Percentiles rank a stretch among this genome's conserved stretches.
Conservation (phyloP, 1,284 basidiomycete genomes). For the Leccinum fallax region DNA sequence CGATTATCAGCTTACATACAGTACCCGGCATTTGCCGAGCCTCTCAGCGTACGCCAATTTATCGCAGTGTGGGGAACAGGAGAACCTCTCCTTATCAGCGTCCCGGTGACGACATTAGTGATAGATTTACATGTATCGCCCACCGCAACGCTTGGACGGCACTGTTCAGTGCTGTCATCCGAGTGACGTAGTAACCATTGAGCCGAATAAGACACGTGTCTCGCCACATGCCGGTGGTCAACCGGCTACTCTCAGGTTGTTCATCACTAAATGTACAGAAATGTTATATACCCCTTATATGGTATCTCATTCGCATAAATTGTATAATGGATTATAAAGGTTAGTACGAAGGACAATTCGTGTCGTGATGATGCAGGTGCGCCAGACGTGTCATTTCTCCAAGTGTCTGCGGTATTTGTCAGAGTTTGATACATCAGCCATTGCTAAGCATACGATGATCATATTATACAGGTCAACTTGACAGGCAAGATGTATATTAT, state of each 20-base stretch:
- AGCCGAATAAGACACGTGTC: conserved; percentile 9
- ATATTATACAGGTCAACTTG: too few relatives aligned
- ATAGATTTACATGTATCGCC: neutral
- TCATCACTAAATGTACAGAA: too few relatives aligned
- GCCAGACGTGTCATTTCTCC: too few relatives aligned
- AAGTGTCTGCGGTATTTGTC: too few relatives aligned
- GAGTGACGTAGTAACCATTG: neutral
- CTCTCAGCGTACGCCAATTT: neutral
- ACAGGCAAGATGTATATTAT: too few relatives aligned
- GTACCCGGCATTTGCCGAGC: conserved; percentile 21
- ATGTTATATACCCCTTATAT: too few relatives aligned
- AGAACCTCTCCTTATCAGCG: neutral
- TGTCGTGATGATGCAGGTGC: too few relatives aligned
- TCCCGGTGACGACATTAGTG: conserved; percentile 1
- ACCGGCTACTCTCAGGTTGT: neutral
- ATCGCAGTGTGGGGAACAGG: neutral
- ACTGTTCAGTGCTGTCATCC: neutral
- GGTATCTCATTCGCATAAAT: too few relatives aligned
- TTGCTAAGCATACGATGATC: too few relatives aligned
- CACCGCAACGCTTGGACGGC: neutral
- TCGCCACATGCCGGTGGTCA: conserved; percentile 19
- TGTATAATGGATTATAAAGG: too few relatives aligned
- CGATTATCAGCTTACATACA: neutral
- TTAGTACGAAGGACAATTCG: too few relatives aligned
- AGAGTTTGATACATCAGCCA: too few relatives aligned